Conservation (phyloP, 2,329 filamentous ascomycete genomes). For the Ophiostoma perfectum region DNA sequence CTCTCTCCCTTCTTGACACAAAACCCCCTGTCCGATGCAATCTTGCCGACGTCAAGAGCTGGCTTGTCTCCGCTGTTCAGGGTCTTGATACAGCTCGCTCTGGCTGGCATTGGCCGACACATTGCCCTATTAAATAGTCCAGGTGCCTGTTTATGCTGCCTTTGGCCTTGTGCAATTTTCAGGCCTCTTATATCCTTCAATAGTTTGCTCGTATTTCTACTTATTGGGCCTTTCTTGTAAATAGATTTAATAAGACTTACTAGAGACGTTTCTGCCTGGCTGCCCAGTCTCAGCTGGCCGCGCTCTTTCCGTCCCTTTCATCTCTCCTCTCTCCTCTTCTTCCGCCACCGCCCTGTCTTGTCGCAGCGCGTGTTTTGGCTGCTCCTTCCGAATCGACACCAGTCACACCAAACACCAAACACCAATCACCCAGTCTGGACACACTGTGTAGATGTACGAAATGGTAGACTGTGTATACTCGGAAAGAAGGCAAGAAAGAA, state of each 20-base stretch:
- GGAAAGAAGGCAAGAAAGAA: not conserved
- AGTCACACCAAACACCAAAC: not conserved
- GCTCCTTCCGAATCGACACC: not conserved
- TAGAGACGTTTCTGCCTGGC: too few species aligned
- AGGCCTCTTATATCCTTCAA: too few species aligned
- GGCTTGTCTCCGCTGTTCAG: not conserved
- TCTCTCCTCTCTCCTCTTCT: not conserved
- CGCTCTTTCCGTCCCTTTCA: too few species aligned
- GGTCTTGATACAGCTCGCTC: not conserved
- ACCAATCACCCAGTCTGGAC: not conserved
- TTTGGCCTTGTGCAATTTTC: not conserved
- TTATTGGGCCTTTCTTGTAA: too few species aligned
- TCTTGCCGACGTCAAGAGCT: not conserved
- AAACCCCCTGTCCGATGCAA: not conserved
- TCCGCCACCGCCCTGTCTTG: not conserved
- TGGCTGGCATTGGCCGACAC: not conserved
- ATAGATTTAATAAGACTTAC: too few species aligned
- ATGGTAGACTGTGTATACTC: conserved; percentile 8
- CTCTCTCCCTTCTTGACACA: not conserved
- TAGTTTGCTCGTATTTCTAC: too few species aligned
- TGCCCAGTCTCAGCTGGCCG: too few species aligned
- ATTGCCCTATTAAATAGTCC: not conserved
- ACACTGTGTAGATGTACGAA: not conserved
- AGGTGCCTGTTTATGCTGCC: not conserved
- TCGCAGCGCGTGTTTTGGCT: conserved; percentile 6